Percentiles rank a stretch among this genome's conserved stretches.
Evolutionary conservation across 2,329 filamentous ascomycete species (phyloP).

Genomic region (Pseudopyricularia cyperi): DNA sequence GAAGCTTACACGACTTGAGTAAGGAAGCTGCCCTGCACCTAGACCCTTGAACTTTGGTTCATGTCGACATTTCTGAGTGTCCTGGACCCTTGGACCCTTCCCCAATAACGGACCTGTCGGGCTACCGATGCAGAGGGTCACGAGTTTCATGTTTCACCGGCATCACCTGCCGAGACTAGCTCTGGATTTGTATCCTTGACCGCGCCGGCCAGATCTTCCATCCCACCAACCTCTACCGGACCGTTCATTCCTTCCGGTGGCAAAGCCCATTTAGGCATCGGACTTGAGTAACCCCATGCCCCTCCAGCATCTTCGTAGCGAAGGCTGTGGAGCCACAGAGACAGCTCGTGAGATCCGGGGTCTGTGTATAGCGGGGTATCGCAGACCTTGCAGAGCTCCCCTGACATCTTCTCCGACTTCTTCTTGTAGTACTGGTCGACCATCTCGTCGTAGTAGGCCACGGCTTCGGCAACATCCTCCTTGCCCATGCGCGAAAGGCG

Average conservation of each 20-base stretch:
- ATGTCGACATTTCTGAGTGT: neutral
- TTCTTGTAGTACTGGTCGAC: constrained; percentile 79
- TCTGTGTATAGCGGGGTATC: constrained; percentile 86
- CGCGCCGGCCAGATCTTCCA: constrained; percentile 46
- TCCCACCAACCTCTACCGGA: constrained; percentile 51
- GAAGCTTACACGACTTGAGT: neutral
- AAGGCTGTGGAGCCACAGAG: constrained; percentile 85
- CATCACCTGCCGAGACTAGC: neutral
- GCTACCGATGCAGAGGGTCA: no score
- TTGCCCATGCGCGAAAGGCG: constrained; percentile 86
- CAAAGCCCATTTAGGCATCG: constrained; percentile 74
- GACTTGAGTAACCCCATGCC: constrained; percentile 76
- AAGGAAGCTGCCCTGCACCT: no score
- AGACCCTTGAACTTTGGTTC: neutral
- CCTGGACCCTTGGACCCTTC: no score
- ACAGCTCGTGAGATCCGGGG: constrained; percentile 78
- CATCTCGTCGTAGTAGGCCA: constrained; percentile 90
- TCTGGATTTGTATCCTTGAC: constrained; percentile 15
- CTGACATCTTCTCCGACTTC: constrained; percentile 88
- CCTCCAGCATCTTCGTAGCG: constrained; percentile 72
- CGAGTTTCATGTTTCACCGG: neutral
- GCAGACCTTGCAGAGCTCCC: constrained; percentile 67
- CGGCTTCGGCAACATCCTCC: constrained; percentile 77
- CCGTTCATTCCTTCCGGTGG: constrained; percentile 63
- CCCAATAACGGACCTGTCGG: no score